Percentiles rank a stretch among this genome's conserved stretches.
These are phyloP conservation scores for Sugiyamaella boreocaroliniensis DNA, from an alignment of 805 yeast genomes.

Conservation along the genomic window DNA sequence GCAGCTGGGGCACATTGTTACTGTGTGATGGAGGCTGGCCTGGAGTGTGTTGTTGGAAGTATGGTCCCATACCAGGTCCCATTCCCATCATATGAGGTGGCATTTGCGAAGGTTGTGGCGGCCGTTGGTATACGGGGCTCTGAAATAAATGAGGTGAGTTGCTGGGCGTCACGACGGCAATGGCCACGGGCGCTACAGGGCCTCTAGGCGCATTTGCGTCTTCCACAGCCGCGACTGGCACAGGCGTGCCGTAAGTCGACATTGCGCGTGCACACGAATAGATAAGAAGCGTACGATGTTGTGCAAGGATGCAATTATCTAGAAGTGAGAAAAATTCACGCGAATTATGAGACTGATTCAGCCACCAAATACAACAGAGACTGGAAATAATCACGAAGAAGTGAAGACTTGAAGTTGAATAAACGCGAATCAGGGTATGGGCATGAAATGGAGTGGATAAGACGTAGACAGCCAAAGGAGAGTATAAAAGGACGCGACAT, in stretches of 20 bases:
- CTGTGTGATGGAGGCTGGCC: neutral
- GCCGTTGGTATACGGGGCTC: constrained; percentile 20
- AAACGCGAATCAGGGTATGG: too few species aligned
- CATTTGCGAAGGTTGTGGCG: constrained; percentile 5
- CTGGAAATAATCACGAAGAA: too few species aligned
- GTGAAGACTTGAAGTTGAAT: too few species aligned
- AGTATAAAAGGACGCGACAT: too few species aligned
- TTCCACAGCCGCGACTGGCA: neutral
- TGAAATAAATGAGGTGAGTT: constrained; percentile 28
- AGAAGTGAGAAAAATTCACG: too few species aligned
- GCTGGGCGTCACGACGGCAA: constrained; percentile 31
- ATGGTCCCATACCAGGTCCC: neutral
- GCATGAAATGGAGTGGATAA: too few species aligned
- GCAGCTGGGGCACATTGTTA: neutral
- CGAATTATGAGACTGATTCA: too few species aligned
- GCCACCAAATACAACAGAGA: too few species aligned
- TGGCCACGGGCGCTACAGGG: constrained; percentile 19
- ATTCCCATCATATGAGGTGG: neutral
- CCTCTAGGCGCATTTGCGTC: neutral
- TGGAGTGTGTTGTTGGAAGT: neutral
- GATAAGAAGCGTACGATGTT: too few species aligned
- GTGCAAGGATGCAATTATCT: too few species aligned
- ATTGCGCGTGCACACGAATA: neutral
- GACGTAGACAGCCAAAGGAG: too few species aligned
- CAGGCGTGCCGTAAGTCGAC: neutral